Conservation (phyloP, 75 land plant genomes). For the Pseudotsuga menziesii region DNA sequence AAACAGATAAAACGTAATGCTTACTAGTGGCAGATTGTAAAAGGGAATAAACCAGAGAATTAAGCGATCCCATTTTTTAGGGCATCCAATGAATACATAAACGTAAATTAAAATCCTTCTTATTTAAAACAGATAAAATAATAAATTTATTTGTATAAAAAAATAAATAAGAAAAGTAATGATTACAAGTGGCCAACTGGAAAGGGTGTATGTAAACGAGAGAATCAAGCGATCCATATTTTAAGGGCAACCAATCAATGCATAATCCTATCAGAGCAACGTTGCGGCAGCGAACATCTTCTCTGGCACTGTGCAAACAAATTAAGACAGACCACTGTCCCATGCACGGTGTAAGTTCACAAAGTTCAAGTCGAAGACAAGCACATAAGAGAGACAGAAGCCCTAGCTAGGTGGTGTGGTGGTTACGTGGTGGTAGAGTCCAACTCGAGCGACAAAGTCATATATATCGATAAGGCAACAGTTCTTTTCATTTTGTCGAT, state of each 20-base stretch:
- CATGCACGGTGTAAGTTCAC: not conserved
- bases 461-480: not conserved
- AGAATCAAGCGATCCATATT: not conserved
- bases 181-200: no score
- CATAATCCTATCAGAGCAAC: no score
- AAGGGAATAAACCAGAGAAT: no score
- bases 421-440: not conserved
- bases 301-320: not conserved
- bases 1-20: no score
- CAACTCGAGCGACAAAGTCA: not conserved
- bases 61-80: no score
- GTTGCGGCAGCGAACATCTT: not conserved
- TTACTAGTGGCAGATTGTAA: no score
- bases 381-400: not conserved
- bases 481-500: not conserved
- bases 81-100: no score
- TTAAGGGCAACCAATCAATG: not conserved
- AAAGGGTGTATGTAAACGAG: no score
- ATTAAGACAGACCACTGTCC: not conserved
- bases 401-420: constrained; percentile 4
- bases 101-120: no score
- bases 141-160: not conserved
- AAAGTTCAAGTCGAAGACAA: not conserved
- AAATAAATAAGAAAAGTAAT: not conserved
- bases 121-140: not conserved